Base-by-base conservation (phyloP, 2,329 filamentous ascomycete genomes). In the Alternaria panax region DNA sequence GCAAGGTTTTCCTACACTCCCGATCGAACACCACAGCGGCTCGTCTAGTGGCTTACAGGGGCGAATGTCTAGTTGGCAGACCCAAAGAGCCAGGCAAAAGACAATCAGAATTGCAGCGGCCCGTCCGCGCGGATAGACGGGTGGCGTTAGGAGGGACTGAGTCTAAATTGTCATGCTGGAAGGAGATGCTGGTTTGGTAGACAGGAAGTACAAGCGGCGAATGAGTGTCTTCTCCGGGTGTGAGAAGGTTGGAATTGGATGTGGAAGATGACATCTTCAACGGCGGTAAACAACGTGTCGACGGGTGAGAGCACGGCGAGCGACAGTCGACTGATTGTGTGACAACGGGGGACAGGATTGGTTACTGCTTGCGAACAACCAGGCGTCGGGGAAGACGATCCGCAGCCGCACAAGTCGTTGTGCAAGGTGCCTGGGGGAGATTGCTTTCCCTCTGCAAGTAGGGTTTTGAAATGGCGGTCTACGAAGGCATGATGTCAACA, bases 41-140 rank as follows among this genome's bases (percentile, higher is more conserved):
- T 34, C 34, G 52, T 55, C 43, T 56, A 61, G 59, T 62, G 59
- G 60, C 59, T 58, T 64, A 64, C 66, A 70, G 65, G 61, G 66
- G 50, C 55, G 52, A 41, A 54, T 59, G 63, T 54, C 62, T 62
- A 66, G 66, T 64, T 72, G 68, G 70, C 70, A 72, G 67, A 70
- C 61, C 47, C 62, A 59, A 56, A 59, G 50, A 62, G 51, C 59
- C 57, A 66, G 52, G 64, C 59, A 57, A 66, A 57, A 62, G 61
- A 50, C 72, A 74, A 74, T 68, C 67, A 73, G 55, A 61, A 61
- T 72, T 63, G 68, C 71, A 71, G 71, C 75, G 73, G 73, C 61
- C 73, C 73, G 74, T 61, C 71, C 73, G 74, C 57, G 59, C 73
- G 75, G 74, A 67, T 69, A 68, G 70, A 70, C 74, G 75, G 73